Percentiles rank a stretch among this genome's conserved stretches.
Evolutionary conservation across 139 green algal species (phyloP).

Genomic region (Chlamydomonas asymmetrica): DNA sequence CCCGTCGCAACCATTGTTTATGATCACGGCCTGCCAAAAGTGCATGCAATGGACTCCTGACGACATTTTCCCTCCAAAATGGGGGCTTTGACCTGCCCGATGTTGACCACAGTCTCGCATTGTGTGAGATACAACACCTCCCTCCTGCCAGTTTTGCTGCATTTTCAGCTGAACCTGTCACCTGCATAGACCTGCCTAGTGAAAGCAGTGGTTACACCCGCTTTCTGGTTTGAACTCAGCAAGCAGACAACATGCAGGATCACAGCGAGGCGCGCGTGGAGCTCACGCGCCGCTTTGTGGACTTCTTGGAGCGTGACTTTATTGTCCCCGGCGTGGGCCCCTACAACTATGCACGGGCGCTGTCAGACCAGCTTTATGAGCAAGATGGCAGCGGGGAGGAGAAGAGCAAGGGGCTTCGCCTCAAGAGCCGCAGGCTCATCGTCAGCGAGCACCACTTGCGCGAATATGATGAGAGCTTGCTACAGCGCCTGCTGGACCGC

Average conservation of each 20-base stretch:
- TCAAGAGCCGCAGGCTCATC: slow-evolving; percentile 53
- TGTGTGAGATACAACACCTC: too few relatives aligned
- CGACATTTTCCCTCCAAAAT: too few relatives aligned
- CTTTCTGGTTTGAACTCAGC: too few relatives aligned
- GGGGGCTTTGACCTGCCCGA: too few relatives aligned
- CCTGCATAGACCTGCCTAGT: too few relatives aligned
- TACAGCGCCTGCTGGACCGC: slow-evolving; percentile 63
- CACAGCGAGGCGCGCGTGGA: slow-evolving; percentile 56
- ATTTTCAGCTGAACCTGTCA: too few relatives aligned
- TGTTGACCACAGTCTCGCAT: too few relatives aligned
- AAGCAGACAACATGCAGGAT: slow-evolving; percentile 27
- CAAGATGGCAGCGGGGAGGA: slow-evolving; percentile 25
- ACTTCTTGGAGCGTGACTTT: slow-evolving; percentile 80
- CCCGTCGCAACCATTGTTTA: too few relatives aligned
- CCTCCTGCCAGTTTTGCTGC: too few relatives aligned
- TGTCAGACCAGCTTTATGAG: slow-evolving; percentile 61
- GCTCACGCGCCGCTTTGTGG: slow-evolving; percentile 74
- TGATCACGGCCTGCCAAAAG: too few relatives aligned
- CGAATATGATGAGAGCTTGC: slow-evolving; percentile 75
- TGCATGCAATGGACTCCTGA: too few relatives aligned
- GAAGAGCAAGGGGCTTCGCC: slow-evolving; percentile 45
- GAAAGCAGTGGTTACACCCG: too few relatives aligned
- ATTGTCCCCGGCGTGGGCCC: slow-evolving; percentile 39
- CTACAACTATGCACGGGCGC: slow-evolving; percentile 57
- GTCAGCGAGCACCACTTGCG: slow-evolving; percentile 76